A percentile compares a stretch with the other conserved stretches of the same genome.
Evolutionary conservation across 1,284 basidiomycete genomes (phyloP).

Genomic region (Laetiporus sulphureus): DNA sequence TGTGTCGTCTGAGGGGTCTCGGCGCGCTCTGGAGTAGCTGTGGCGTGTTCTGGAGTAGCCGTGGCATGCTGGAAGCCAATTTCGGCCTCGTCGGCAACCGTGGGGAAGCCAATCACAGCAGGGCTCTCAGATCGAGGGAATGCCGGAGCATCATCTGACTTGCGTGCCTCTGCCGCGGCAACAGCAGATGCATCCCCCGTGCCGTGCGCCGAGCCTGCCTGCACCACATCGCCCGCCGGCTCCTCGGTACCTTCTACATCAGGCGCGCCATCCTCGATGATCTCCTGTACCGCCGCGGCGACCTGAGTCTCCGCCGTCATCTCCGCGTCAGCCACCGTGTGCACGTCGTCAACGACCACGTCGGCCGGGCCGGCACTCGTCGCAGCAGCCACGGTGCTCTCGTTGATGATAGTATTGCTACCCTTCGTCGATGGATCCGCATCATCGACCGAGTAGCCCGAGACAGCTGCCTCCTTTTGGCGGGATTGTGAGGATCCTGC

Average conservation of each 20-base stretch:
- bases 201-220: not conserved
- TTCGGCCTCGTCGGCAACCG: slow-evolving; percentile 23
- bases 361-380: not conserved
- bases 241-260: slow-evolving; percentile 4
- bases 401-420: slow-evolving; percentile 6
- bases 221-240: slow-evolving; percentile 6
- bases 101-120: slow-evolving; percentile 24
- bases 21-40: slow-evolving; percentile 21
- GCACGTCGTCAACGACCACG: slow-evolving; percentile 11
- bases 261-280: not conserved
- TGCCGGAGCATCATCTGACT: slow-evolving; percentile 24
- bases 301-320: not conserved
- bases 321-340: slow-evolving; percentile 1
- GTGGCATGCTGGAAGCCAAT: too few relatives aligned
- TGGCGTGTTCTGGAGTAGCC: too few relatives aligned
- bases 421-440: slow-evolving; percentile 19
- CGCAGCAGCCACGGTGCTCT: not conserved
- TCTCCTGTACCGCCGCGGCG: not conserved
- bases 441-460: slow-evolving; percentile 33
- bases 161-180: slow-evolving; percentile 7
- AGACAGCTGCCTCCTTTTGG: slow-evolving; percentile 31
- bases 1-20: slow-evolving; percentile 15
- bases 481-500: slow-evolving; percentile 25
- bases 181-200: not conserved
- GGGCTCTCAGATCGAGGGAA: slow-evolving; percentile 24